A percentile compares a stretch with the other conserved stretches of the same genome.
Conservation (phyloP, 2,329 filamentous ascomycete genomes). For the Fusarium sp. region DNA sequence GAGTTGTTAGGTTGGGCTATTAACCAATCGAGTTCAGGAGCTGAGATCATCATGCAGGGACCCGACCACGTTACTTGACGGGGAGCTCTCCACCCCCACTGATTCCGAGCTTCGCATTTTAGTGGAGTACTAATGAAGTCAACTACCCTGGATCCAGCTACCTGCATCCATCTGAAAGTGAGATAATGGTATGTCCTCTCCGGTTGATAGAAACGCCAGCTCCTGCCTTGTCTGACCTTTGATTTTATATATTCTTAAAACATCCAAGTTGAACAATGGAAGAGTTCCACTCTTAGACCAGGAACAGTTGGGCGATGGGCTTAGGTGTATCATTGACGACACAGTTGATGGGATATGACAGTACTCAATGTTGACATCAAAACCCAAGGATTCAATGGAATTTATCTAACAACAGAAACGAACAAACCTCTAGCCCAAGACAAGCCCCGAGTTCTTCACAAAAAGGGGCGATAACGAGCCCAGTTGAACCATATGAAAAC, state of each 20-base stretch:
- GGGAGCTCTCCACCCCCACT: conserved; percentile 22
- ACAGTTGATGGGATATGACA: background rate
- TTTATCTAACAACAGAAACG: background rate
- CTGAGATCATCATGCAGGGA: conserved; percentile 24
- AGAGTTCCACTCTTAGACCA: background rate
- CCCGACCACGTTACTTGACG: background rate
- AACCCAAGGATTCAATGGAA: background rate
- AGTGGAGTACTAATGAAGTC: background rate
- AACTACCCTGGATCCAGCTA: background rate
- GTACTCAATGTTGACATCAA: no score
- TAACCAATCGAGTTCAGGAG: conserved; percentile 7
- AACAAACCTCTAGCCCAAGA: no score
- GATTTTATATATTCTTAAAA: background rate
- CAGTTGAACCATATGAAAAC: background rate
- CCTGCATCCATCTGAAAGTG: background rate
- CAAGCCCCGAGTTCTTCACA: background rate
- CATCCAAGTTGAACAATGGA: background rate
- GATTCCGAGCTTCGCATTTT: background rate
- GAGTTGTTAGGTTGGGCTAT: conserved; percentile 3
- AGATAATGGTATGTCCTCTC: background rate
- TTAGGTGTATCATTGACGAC: background rate
- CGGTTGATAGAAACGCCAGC: background rate
- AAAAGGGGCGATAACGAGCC: background rate
- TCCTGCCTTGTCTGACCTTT: background rate
- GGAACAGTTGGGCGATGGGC: background rate